These are phyloP conservation scores for Quercus lobata DNA, from an alignment of 331 rosid species.

Conservation along the genomic window DNA sequence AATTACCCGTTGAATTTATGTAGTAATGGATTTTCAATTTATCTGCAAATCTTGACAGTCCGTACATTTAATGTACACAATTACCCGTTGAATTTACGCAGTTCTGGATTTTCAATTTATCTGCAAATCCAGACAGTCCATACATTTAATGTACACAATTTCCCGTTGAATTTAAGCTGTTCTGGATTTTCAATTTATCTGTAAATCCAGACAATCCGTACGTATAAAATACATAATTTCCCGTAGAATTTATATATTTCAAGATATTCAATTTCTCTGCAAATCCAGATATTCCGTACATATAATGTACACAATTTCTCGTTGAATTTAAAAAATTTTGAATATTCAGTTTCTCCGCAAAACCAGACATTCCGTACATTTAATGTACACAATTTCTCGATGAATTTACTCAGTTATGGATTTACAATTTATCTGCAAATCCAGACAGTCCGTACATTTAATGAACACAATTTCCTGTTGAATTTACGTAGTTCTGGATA, in stretches of 20 bases:
- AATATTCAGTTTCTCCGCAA: no score
- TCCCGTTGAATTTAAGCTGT: rapidly evolving
- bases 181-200: no score
- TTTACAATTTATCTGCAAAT: rapidly evolving
- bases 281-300: rapidly evolving
- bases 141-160: no score
- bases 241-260: rapidly evolving
- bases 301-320: no score
- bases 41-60: rapidly evolving
- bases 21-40: no score
- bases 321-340: rapidly evolving
- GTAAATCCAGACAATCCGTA: rapidly evolving
- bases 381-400: no score
- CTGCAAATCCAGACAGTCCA: rapidly evolving
- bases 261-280: no score
- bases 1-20: rapidly evolving
- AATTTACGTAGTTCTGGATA: rapidly evolving
- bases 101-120: no score
- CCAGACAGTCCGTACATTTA: rapidly evolving
- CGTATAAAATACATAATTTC: no score
- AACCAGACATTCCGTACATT: rapidly evolving
- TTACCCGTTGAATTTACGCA: rapidly evolving
- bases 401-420: rapidly evolving
- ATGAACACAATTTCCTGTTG: no score
- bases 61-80: no score